phyloP scores from a whole-genome alignment of 2,329 filamentous ascomycete genomes.

The Aureobasidium lini region DNA sequence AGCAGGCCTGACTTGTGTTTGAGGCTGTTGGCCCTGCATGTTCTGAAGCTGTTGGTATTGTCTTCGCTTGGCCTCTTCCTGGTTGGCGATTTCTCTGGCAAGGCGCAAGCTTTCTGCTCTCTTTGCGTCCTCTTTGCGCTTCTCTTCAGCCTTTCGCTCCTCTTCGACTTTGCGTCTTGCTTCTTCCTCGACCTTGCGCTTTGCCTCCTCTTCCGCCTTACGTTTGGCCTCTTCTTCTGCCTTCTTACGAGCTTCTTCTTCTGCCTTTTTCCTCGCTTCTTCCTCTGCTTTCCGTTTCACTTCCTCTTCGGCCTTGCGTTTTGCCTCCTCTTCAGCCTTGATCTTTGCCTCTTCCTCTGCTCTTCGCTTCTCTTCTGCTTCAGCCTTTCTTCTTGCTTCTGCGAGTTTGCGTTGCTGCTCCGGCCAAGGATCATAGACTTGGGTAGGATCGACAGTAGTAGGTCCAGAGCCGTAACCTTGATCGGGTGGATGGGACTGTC shows the following conservation, averaged over 20 bases:
- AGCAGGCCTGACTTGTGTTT: not conserved
- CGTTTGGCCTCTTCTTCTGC: constrained; percentile 21
- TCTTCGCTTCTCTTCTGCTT: constrained; percentile 26
- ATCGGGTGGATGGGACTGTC: constrained; percentile 14
- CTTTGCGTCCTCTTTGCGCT: not conserved
- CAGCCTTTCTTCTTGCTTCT: constrained; percentile 29
- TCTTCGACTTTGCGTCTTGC: constrained; percentile 23
- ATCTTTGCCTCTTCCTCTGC: constrained; percentile 24
- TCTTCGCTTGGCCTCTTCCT: constrained; percentile 1
- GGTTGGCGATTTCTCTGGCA: not conserved
- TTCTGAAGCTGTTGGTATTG: not conserved
- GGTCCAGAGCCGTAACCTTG: constrained; percentile 25
- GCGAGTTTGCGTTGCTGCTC: constrained; percentile 38
- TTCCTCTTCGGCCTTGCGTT: constrained; percentile 24
- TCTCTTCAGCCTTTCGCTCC: constrained; percentile 16
- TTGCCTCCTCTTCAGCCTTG: constrained; percentile 27
- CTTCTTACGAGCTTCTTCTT: constrained; percentile 19
- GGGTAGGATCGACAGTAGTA: constrained; percentile 45
- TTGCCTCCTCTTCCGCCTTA: constrained; percentile 21
- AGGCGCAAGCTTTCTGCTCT: not conserved
- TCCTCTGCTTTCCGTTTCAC: constrained; percentile 21
- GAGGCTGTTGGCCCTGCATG: not conserved
- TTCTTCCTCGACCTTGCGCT: constrained; percentile 24
- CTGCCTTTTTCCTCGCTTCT: constrained; percentile 22
- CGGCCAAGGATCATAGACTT: constrained; percentile 48